These are phyloP conservation scores for Backusella tarrabulga DNA, from an alignment of 192 early-diverging fungal species.

Conservation along the genomic window DNA sequence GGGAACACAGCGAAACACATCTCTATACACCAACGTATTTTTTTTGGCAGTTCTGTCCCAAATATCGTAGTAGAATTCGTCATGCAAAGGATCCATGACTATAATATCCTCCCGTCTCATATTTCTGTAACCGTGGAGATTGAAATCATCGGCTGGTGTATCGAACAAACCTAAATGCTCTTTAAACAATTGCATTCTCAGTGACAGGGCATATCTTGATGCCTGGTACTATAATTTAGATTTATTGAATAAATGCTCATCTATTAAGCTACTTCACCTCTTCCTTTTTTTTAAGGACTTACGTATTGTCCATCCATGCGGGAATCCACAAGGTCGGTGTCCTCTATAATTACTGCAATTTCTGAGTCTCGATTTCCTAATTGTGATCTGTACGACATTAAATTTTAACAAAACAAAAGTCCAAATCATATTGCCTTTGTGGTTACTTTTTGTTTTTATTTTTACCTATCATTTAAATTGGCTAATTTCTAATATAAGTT, in stretches of 20 bases:
- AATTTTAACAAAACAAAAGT: slow-evolving; percentile 5
- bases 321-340: slow-evolving; percentile 65
- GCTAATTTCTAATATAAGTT: slow-evolving; percentile 12
- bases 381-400: slow-evolving; percentile 63
- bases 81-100: slow-evolving; percentile 58
- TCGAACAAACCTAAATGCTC: slow-evolving; percentile 80
- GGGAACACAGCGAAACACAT: slow-evolving; percentile 82
- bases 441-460: neutral
- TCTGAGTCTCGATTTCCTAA: slow-evolving; percentile 86
- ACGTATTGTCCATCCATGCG: slow-evolving; percentile 70
- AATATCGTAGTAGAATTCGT: slow-evolving; percentile 60
- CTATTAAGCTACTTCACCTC: neutral
- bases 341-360: slow-evolving; percentile 82
- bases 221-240: slow-evolving; percentile 53
- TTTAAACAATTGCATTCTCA: slow-evolving; percentile 77
- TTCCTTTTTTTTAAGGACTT: neutral
- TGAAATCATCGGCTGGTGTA: neutral
- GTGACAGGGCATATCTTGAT: slow-evolving; percentile 63
- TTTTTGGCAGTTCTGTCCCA: slow-evolving; percentile 60
- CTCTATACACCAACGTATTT: slow-evolving; percentile 69
- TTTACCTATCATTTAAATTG: slow-evolving; percentile 35
- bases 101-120: slow-evolving; percentile 16
- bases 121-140: neutral
- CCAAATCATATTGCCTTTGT: neutral
- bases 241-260: neutral